A percentile compares a stretch with the other conserved stretches of the same genome.
phyloP scores from a whole-genome alignment of 495 filamentous ascomycete genomes.

The Geoglossum glabrum region DNA sequence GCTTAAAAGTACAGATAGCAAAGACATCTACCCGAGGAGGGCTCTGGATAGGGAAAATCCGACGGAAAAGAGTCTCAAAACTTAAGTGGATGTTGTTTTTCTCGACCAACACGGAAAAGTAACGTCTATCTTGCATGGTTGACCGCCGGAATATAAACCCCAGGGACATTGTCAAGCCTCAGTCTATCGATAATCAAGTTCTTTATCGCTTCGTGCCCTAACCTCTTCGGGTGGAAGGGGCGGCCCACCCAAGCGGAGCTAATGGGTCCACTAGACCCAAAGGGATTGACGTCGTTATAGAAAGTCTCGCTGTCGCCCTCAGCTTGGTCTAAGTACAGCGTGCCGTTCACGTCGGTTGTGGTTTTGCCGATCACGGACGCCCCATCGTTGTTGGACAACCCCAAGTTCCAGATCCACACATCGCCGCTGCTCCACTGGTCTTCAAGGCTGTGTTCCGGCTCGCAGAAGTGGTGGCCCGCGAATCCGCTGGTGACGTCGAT shows the following conservation, averaged over 20 bases:
- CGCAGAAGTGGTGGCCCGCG: neutral
- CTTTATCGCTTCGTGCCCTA: neutral
- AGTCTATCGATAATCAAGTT: neutral
- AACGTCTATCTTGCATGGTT: no score
- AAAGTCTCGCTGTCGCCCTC: no score
- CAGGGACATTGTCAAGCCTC: neutral
- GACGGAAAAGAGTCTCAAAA: no score
- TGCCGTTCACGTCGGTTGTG: neutral
- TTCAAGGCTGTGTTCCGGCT: neutral
- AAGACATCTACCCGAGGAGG: no score
- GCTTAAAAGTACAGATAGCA: no score
- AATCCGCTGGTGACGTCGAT: neutral
- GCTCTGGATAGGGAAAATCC: no score
- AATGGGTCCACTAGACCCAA: neutral
- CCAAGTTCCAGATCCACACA: neutral
- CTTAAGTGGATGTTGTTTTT: no score
- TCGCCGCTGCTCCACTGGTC: neutral
- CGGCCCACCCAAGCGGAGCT: neutral
- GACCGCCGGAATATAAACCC: neutral
- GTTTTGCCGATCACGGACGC: neutral
- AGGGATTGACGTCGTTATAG: no score
- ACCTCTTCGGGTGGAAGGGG: neutral
- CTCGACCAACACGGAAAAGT: no score
- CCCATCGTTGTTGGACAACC: neutral
- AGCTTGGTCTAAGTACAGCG: neutral